Base-by-base conservation (phyloP, 2,329 filamentous ascomycete species). In the Pseudofabraea citricarpa region DNA sequence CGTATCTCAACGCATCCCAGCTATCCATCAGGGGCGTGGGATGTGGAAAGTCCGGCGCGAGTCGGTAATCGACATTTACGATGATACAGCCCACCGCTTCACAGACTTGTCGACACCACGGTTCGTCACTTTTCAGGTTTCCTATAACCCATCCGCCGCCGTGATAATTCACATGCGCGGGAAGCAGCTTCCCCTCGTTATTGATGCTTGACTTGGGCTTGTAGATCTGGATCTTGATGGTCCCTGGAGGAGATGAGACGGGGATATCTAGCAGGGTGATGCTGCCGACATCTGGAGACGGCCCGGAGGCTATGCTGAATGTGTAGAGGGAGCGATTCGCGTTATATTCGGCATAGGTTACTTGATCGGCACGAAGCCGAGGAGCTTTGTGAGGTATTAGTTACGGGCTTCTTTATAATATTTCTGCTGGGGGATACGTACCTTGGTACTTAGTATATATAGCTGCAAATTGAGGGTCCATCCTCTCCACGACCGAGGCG, bases 21-120 rank as follows among this genome's bases (percentile, higher is more conserved):
- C 58, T 58, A 47, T 74, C 72, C 12, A 64, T 55, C n/a, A 65
- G 58, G 13, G 64, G 64, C 5, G 63, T 60, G 2, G 71, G 71
- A 46, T 72, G 74, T 9, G 63, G 62, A 49, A 66, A 57, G 40
- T 74, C 66, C 0, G 72, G 71, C 1, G 69, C 67, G 7, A 74
- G 57, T 13, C 53, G 39, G 37, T 71, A 71, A 18, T 63, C 62
- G 3, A 69, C 59, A 47, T 64, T 68, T 12, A 71, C 53, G n/a
- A 65, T 63, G 2, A 66, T 29, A 39, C 43, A 48, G 4, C 52
- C 52, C 2, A 53, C 33, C 4, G 31, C 37, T 36, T 51, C 46
- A 31, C 50, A 52, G 2, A 27, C 42, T 41, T 55, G 47, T 41
- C 50, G 38, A 38, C 51, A 53, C 52, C 52, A 55, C 1, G 42